phyloP scores from a whole-genome alignment of 2,329 filamentous ascomycete genomes.

The Myriangium duriaei region DNA sequence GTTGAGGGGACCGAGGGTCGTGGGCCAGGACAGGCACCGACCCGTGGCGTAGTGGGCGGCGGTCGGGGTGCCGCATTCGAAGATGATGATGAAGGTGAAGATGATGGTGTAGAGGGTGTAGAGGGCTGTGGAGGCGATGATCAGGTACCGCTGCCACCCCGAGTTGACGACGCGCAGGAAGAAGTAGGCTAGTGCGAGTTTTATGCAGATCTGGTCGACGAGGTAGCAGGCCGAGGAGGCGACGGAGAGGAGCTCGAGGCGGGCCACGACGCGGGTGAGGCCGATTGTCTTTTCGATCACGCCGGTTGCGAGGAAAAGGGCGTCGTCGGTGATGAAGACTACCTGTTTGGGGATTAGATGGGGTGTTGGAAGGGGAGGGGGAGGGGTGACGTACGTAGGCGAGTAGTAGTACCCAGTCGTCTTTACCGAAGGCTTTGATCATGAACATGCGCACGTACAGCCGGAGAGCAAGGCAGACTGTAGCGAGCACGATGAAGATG shows the following conservation, averaged over 20 bases:
- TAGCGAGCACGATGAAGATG: constrained; percentile 9
- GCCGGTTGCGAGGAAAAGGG: constrained; percentile 7
- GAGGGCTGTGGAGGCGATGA: constrained; percentile 7
- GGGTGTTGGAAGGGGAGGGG: neutral
- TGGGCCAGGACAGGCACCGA: constrained; percentile 10
- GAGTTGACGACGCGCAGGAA: constrained; percentile 11
- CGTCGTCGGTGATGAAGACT: constrained; percentile 9
- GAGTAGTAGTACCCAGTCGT: constrained; percentile 9
- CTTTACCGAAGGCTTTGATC: constrained; percentile 12
- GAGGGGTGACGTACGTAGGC: constrained; percentile 1
- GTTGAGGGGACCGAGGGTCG: constrained; percentile 6
- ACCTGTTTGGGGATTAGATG: too few species aligned
- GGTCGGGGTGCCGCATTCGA: constrained; percentile 9
- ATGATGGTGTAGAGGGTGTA: constrained; percentile 9
- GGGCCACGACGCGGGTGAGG: constrained; percentile 1
- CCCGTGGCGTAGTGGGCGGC: constrained; percentile 4
- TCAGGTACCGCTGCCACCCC: constrained; percentile 10
- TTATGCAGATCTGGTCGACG: constrained; percentile 10
- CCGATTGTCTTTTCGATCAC: constrained; percentile 8
- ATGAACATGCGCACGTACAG: constrained; percentile 10
- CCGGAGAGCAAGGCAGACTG: constrained; percentile 5
- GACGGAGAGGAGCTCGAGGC: constrained; percentile 6
- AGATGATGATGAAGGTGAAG: constrained; percentile 8
- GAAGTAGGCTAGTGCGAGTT: constrained; percentile 12
- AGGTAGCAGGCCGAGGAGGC: constrained; percentile 8